phyloP scores from a whole-genome alignment of 2,329 filamentous ascomycete species.

The Thielaviopsis euricoi region DNA sequence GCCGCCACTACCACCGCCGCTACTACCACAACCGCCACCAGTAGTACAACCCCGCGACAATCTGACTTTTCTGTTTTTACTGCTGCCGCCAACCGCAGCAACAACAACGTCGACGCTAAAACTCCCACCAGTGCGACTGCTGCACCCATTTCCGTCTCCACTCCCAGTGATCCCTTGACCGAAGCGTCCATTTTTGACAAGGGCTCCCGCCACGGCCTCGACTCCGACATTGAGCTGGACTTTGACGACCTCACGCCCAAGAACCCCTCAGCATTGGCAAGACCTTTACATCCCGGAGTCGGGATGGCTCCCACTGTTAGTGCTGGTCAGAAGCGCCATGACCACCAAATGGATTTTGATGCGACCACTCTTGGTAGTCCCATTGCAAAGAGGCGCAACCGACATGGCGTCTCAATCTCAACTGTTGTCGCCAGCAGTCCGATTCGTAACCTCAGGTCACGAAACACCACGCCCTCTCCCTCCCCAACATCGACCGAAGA shows the following conservation, averaged over 20 bases:
- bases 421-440: slow-evolving; percentile 1
- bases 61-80: background rate
- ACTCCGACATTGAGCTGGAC: slow-evolving; percentile 38
- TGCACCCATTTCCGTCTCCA: background rate
- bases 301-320: slow-evolving; percentile 10
- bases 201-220: slow-evolving; percentile 35
- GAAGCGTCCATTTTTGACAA: slow-evolving; percentile 23
- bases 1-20: no score
- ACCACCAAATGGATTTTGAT: slow-evolving; percentile 81
- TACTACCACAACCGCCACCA: no score
- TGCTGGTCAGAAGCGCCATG: slow-evolving; percentile 50
- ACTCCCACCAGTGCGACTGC: background rate
- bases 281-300: background rate
- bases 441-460: background rate
- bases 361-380: slow-evolving; percentile 65
- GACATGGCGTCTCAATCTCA: slow-evolving; percentile 49
- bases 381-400: slow-evolving; percentile 75
- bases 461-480: slow-evolving; percentile 25
- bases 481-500: slow-evolving; percentile 50
- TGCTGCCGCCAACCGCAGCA: background rate
- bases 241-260: slow-evolving; percentile 19
- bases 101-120: background rate
- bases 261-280: slow-evolving; percentile 2
- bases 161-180: background rate
- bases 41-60: background rate